These are phyloP conservation scores for Tuber aestivum DNA, from an alignment of 495 filamentous ascomycete species.

Conservation along the genomic window DNA sequence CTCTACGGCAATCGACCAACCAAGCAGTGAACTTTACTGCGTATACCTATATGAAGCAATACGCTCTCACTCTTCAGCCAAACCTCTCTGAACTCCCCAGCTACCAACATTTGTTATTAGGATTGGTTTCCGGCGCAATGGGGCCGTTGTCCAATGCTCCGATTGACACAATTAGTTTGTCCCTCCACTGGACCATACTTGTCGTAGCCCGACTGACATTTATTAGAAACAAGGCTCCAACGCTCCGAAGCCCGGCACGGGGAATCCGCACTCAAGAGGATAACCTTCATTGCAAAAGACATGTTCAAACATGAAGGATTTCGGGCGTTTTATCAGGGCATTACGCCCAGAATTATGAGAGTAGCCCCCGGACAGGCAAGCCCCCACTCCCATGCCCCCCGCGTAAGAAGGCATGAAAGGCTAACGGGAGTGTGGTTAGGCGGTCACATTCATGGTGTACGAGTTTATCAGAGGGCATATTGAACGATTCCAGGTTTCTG, in stretches of 20 bases:
- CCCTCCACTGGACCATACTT: not conserved
- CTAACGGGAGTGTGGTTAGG: slow-evolving; percentile 24
- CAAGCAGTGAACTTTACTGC: slow-evolving; percentile 99
- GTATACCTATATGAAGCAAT: slow-evolving; percentile 85
- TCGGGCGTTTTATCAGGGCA: slow-evolving; percentile 96
- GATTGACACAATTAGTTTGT: slow-evolving; percentile 84
- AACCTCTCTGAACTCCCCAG: slow-evolving; percentile 59
- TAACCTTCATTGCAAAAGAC: slow-evolving; percentile 69
- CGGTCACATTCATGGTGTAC: slow-evolving; percentile 97
- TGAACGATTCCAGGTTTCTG: slow-evolving; percentile 28
- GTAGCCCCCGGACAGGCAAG: slow-evolving; percentile 85
- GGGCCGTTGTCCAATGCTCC: slow-evolving; percentile 93
- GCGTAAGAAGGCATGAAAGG: too few species aligned
- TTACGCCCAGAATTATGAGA: slow-evolving; percentile 94
- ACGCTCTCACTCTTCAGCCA: slow-evolving; percentile 65
- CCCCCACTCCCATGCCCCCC: not conserved
- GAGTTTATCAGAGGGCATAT: slow-evolving; percentile 54
- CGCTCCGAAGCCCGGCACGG: slow-evolving; percentile 78
- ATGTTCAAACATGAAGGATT: slow-evolving; percentile 97
- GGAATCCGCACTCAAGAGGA: slow-evolving; percentile 68
- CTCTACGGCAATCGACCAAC: slow-evolving; percentile 89
- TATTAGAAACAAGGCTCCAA: slow-evolving; percentile 76
- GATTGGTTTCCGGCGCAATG: slow-evolving; percentile 87
- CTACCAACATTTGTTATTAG: slow-evolving; percentile 87
- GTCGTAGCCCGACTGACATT: not conserved